A percentile compares a stretch with the other conserved stretches of the same genome.
These are phyloP conservation scores for Torulaspora quercuum DNA, from an alignment of 805 yeast species.

Conservation along the genomic window DNA sequence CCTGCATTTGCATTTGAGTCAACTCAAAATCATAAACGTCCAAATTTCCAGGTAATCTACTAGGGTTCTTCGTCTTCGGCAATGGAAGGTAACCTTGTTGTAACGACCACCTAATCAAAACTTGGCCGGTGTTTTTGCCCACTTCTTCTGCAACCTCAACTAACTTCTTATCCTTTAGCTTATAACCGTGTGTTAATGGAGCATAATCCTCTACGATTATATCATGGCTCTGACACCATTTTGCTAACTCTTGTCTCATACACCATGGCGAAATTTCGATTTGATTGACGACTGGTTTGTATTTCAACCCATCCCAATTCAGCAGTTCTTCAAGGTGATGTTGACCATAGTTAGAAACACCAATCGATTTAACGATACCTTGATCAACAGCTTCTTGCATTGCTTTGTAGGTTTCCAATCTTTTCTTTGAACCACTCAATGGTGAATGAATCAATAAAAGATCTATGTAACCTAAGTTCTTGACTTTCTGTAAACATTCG, in stretches of 20 bases:
- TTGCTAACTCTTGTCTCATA: slow-evolving; percentile 60
- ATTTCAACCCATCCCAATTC: slow-evolving; percentile 49
- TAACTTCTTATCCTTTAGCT: slow-evolving; percentile 54
- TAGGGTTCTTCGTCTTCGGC: slow-evolving; percentile 57
- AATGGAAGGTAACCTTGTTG: slow-evolving; percentile 69
- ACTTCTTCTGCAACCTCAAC: slow-evolving; percentile 47
- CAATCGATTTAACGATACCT: slow-evolving; percentile 61
- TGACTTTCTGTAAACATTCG: slow-evolving; percentile 50
- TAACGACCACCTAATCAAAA: slow-evolving; percentile 68
- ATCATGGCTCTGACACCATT: slow-evolving; percentile 52
- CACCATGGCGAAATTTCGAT: slow-evolving; percentile 84
- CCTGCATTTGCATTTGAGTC: slow-evolving; percentile 40
- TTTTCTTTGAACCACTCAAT: slow-evolving; percentile 41
- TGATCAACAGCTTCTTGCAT: slow-evolving; percentile 66
- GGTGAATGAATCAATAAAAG: slow-evolving; percentile 68
- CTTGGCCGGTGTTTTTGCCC: slow-evolving; percentile 54
- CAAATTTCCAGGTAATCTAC: slow-evolving; percentile 53
- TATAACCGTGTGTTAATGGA: slow-evolving; percentile 66
- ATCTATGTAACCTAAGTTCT: slow-evolving; percentile 64
- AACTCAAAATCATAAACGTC: slow-evolving; percentile 52
- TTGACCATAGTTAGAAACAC: slow-evolving; percentile 72
- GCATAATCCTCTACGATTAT: slow-evolving; percentile 73
- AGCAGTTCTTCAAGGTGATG: slow-evolving; percentile 59
- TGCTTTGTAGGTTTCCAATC: slow-evolving; percentile 66
- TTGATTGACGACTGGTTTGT: slow-evolving; percentile 73